These are phyloP conservation scores for Globisporangium cederbergense DNA, from an alignment of 352 stramenopile species.

Conservation along the genomic window DNA sequence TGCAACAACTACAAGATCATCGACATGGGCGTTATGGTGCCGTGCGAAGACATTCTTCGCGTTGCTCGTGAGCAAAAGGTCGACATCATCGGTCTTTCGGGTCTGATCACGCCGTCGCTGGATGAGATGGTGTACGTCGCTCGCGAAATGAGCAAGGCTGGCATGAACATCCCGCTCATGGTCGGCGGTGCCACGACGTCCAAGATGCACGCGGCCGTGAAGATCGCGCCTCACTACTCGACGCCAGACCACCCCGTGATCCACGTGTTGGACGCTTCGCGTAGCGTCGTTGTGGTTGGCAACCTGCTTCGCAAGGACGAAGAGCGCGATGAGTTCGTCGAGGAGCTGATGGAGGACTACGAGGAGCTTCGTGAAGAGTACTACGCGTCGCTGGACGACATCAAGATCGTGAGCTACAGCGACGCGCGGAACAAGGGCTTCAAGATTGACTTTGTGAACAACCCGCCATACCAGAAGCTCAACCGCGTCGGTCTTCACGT, in stretches of 20 bases:
- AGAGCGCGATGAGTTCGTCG: slow-evolving; percentile 92
- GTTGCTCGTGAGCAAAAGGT: slow-evolving; percentile 82
- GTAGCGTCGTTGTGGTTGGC: slow-evolving; percentile 93
- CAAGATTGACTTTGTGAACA: slow-evolving; percentile 89
- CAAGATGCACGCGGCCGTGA: slow-evolving; percentile 98
- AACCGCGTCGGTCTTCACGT: slow-evolving; percentile 87
- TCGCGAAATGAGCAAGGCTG: slow-evolving; percentile 93
- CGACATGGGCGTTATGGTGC: slow-evolving; percentile 97
- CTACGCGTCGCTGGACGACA: slow-evolving; percentile 71
- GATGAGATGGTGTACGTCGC: slow-evolving; percentile 98
- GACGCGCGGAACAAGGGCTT: slow-evolving; percentile 65
- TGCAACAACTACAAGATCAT: slow-evolving; percentile 99
- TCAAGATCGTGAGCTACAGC: slow-evolving; percentile 57
- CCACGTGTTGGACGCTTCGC: slow-evolving; percentile 96
- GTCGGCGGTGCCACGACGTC: slow-evolving; percentile 97
- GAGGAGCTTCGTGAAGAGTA: slow-evolving; percentile 89
- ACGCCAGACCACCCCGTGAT: slow-evolving; percentile 95
- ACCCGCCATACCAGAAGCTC: slow-evolving; percentile 78
- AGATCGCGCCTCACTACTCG: slow-evolving; percentile 96
- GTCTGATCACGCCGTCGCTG: slow-evolving; percentile 96
- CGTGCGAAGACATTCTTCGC: slow-evolving; percentile 83
- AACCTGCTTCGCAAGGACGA: slow-evolving; percentile 88
- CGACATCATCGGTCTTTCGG: slow-evolving; percentile 96
- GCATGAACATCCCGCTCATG: slow-evolving; percentile 93
- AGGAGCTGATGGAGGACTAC: slow-evolving; percentile 93